Base-by-base conservation (phyloP, 306 rosid genomes). In the Begonia loranthoides region DNA sequence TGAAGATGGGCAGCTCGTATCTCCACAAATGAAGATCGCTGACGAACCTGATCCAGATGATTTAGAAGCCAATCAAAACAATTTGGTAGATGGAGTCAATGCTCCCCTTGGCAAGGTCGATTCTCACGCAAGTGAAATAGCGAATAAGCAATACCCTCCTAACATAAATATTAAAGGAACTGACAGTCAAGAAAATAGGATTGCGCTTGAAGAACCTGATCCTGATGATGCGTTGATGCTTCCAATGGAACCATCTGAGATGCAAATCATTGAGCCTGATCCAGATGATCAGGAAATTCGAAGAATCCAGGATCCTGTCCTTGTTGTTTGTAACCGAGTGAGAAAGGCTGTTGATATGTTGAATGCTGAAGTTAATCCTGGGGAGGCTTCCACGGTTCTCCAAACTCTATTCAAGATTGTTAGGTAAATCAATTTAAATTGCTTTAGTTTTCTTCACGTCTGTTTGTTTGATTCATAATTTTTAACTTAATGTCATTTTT, bases 211-310 rank as follows among this genome's bases (percentile, higher is more conserved):
- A 50, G 53, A 65, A 50, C 60, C 73, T 48, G 56, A 54, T 68
- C 64, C 41, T 61, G 62, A 62, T 65, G 72, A 60, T 41, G 69
- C 65, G 4, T 28, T 28, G 36, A 8, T 28, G 36, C 36, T 4
- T 67, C 51, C 33, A 49, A 50, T 52, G 49, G 72, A 64, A 21
- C 55, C 50, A 17, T 73, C 79, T 54, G 60, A 70, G 16, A 58
- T 67, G 77, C 82, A 66, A 68, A 66, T 69, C 33, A 76, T 64
- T 50, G 95, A 86, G 61, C 92, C 85, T 12, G 84, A 85, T 74
- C 88, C 95, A 6, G 87, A 90, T 71, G 94, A 90, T 73, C 70
- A 78, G 65, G 95, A 80, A 69, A 52, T 83, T 54, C 86, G 67
- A 69, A 76, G 94, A 72, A 80, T 90, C 49, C 80, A 80, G 63